A percentile compares a stretch with the other conserved stretches of the same genome.
phyloP scores from a whole-genome alignment of 805 yeast genomes.

The Saturnispora halmiae region DNA sequence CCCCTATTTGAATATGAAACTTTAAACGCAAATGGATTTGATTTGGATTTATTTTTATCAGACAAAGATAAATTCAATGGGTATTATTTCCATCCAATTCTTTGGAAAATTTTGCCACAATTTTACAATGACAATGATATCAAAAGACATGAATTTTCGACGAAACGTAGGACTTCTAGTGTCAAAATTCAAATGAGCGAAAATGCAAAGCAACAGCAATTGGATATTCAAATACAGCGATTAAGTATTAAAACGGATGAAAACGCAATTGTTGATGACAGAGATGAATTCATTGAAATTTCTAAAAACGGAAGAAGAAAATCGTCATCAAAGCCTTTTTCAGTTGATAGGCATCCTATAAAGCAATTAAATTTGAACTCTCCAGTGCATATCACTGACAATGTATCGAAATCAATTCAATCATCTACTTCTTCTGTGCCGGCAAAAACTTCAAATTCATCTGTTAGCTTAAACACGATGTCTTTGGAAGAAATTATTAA shows the following conservation, averaged over 20 bases:
- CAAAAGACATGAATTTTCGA: not conserved
- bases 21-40: conserved; percentile 18
- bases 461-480: too few species aligned
- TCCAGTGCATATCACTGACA: too few species aligned
- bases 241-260: conserved; percentile 2
- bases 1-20: conserved; percentile 8
- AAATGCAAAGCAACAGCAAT: conserved; percentile 9
- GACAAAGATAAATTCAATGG: conserved; percentile 33
- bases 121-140: conserved; percentile 14
- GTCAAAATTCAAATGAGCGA: conserved; percentile 10
- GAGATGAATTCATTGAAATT: conserved; percentile 28
- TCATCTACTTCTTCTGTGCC: too few species aligned
- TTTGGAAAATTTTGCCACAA: conserved; percentile 24
- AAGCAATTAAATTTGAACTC: too few species aligned
- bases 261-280: conserved; percentile 17
- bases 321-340: conserved; percentile 15
- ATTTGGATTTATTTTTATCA: conserved; percentile 28
- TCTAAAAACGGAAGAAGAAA: conserved; percentile 24
- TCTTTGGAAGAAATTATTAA: conserved; percentile 7
- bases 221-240: not conserved
- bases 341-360: not conserved
- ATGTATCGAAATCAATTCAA: too few species aligned
- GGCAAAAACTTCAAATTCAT: too few species aligned
- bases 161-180: conserved; percentile 7
- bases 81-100: conserved; percentile 30